Evolutionary conservation across 768 basidiomycete genomes (phyloP), one percentile per base, ranked within the genome.

Genomic region (Gymnopilus junonius): DNA sequence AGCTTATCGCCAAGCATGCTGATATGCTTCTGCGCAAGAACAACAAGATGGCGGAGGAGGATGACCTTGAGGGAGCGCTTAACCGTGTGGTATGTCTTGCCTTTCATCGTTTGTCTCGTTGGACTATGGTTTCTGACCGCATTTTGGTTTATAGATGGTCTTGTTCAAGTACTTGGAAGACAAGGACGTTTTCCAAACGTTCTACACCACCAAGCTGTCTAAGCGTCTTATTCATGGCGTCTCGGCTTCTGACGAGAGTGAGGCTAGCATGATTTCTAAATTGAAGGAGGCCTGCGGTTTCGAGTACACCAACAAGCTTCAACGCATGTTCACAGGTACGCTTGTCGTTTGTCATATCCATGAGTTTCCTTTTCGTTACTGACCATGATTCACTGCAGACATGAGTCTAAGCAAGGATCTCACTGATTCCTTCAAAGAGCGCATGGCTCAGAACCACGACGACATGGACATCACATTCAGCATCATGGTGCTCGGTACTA

Each of bases 151-250:
- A 2, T 71, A 99, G 97, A 99, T 99, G 97, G 84, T 96, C 31
- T 81, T 99, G 57, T 99, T 99, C 91, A 97, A 97, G 77, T 99
- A 98, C 75, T 90, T 99, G 68, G 95, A 97, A 75, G 97, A 99
- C 82, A 98, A 98, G 82, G 97, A 99, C 68, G 95, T 99, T 15
- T 99, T 99, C 90, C 96, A 98, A 75, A 94, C 93, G 17, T 99
- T 97, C 85, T 99, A 99, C 81, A 93, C 92, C 29, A 97, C 95
- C 67, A 97, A 96, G 78, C 81, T 99, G 32, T 95, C 95, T 54
- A 94, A 94, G 74, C 95, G 97, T 65, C 87, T 99, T 42, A 96
- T 99, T 67, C 90, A 94, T 65, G 88, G 89, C 23, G 89, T 93
- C 25, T 98, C 95, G 11, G 94, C 95, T 3, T 99, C 97, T 3